Base-by-base conservation (phyloP, 225 moss, liverwort and hornwort genomes). In the Polytrichum formosum region DNA sequence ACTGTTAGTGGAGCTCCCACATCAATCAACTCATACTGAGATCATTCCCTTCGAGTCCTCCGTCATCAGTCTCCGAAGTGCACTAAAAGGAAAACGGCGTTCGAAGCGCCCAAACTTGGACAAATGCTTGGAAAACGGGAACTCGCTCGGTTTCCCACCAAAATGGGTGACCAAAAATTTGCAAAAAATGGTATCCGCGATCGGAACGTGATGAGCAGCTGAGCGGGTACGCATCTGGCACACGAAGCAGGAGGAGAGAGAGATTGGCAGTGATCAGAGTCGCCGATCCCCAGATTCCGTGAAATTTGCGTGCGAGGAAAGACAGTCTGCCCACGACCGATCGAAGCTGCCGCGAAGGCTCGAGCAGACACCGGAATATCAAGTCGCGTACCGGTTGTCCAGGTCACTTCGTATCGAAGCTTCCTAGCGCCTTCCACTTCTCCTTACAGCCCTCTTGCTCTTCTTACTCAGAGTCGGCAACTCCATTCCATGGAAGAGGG, bases 281-380 rank as follows among this genome's bases (percentile, higher is more conserved):
- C 62, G n/a, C 20, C 10, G 28, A 28, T 65, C 56, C 75, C 69
- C 27, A 8, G 70, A 65, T 70, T 69, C 70, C 5, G 63, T 56
- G 30, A 22, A n/a, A 63, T 21, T 27, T 10, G 27, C 19, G 64
- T 68, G 68, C 68, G 7, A 54, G 30, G 55, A 28, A 20, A 0
- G 53, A 58, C 65, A 65, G 18, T 65, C 65, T 65, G 65, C 31
- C 65, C 65, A 65, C 16, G 65, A 31, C 65, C 20, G 23, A 7
- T 46, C 46, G 46, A 46, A 46, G 46, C 46, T 46, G 16, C 46
- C 46, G 46, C 13, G 46, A 46, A 46, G 46, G 46, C 46, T 46
- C 46, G 1, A 16, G 3, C 16, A 16, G 13, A 0, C 46, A 46
- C 46, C 13, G 46, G 46, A 2, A 46, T 46, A 46, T 46, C 46